Conservation (phyloP, 345 rosid genomes). For the Salix caprea region DNA sequence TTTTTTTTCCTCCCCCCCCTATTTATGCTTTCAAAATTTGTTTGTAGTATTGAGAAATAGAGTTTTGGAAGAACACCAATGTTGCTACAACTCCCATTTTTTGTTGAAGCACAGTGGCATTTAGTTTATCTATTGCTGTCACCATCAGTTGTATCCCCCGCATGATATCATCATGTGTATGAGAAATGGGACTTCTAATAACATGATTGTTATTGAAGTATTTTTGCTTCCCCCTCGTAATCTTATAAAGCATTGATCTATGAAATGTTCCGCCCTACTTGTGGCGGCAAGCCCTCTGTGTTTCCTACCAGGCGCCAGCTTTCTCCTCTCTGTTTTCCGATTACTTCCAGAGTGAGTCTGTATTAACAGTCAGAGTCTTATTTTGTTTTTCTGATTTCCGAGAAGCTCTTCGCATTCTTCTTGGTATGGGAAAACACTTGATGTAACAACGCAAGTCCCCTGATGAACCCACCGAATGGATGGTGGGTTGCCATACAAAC, state of each 20-base stretch:
- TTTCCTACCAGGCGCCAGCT: too few relatives aligned
- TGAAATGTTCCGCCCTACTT: too few relatives aligned
- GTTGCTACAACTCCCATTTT: slow-evolving; percentile 2
- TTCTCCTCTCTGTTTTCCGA: too few relatives aligned
- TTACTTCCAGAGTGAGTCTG: too few relatives aligned
- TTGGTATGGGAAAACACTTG: not conserved
- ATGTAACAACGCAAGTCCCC: not conserved
- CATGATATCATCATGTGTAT: not conserved
- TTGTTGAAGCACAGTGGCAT: not conserved
- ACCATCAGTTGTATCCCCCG: not conserved
- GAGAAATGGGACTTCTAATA: not conserved
- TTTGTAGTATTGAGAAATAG: slow-evolving; percentile 30
- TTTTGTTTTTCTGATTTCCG: too few relatives aligned
- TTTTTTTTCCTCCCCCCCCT: not conserved
- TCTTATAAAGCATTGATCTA: not conserved
- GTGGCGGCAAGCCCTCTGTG: too few relatives aligned
- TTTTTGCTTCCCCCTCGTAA: not conserved
- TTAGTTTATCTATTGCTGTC: not conserved
- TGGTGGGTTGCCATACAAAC: not conserved
- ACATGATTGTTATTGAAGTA: not conserved
- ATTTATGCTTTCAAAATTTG: slow-evolving; percentile 8
- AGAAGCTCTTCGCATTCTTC: too few relatives aligned
- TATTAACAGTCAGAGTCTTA: too few relatives aligned
- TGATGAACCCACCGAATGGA: not conserved
- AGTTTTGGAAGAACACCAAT: slow-evolving; percentile 3